Conservation (phyloP, 208 protist genomes). For the Acanthamoeba culbertsoni region DNA sequence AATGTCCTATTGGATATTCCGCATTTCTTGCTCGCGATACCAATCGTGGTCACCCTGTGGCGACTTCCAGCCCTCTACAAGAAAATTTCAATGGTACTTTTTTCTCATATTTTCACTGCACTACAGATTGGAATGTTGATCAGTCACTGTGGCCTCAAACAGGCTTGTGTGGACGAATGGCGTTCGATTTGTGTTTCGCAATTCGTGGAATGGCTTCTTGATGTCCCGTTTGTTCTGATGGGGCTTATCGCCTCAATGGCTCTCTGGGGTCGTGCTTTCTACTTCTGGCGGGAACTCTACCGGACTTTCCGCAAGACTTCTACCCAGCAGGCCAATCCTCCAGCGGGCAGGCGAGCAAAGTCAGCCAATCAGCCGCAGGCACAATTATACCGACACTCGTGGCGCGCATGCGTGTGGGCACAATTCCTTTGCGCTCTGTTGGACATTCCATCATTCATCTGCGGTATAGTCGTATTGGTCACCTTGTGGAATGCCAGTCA, state of each 20-base stretch:
- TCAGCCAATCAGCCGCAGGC: background rate
- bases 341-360: background rate
- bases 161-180: background rate
- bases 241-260: background rate
- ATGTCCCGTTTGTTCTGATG: background rate
- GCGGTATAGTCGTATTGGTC: background rate
- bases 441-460: background rate
- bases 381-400: background rate
- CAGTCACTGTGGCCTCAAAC: background rate
- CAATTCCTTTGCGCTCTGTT: background rate
- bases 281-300: background rate
- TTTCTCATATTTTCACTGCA: background rate
- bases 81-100: background rate
- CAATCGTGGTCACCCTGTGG: background rate
- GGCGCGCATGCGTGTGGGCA: background rate
- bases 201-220: background rate
- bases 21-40: background rate
- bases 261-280: background rate
- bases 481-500: background rate
- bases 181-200: background rate
- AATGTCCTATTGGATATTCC: conserved; percentile 16
- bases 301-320: background rate
- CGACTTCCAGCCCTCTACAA: background rate
- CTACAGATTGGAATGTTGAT: background rate
- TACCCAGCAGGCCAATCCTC: background rate